Conservation (phyloP, 352 stramenopile genomes). For the Pythium volutum region DNA sequence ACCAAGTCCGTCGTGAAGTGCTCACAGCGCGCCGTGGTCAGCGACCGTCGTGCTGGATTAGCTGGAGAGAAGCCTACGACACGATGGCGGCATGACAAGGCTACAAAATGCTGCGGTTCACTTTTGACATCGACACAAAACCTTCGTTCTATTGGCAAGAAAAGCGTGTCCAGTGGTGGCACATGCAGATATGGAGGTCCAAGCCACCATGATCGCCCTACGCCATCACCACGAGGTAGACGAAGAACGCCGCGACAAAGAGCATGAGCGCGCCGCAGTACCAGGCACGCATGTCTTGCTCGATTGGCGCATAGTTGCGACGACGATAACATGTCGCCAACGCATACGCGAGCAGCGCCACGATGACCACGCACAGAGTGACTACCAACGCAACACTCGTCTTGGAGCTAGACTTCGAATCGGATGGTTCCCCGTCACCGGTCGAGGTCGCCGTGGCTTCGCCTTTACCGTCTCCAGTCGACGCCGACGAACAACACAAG, state of each 20-base stretch:
- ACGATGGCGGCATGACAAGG: constrained; percentile 60
- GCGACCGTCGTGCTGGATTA: constrained; percentile 53
- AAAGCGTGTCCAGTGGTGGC: no score
- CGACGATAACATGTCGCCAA: constrained; percentile 59
- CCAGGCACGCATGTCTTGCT: constrained; percentile 54
- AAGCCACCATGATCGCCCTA: constrained; percentile 18
- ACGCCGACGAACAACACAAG: constrained; percentile 30
- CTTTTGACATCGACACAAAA: constrained; percentile 5
- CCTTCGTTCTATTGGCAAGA: no score
- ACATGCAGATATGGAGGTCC: no score
- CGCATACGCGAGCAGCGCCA: constrained; percentile 41
- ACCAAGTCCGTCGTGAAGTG: constrained; percentile 29
- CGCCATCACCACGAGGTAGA: constrained; percentile 58
- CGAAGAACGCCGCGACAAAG: constrained; percentile 61
- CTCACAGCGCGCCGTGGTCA: constrained; percentile 66
- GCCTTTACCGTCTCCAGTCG: constrained; percentile 24
- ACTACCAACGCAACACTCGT: constrained; percentile 42
- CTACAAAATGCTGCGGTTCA: constrained; percentile 55
- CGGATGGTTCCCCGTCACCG: background rate
- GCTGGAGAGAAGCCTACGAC: constrained; percentile 46
- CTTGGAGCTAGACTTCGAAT: constrained; percentile 5
- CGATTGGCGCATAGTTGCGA: constrained; percentile 60
- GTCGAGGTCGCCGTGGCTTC: constrained; percentile 22
- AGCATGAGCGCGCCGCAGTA: constrained; percentile 61
- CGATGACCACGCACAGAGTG: constrained; percentile 31